Conservation (phyloP, 2,329 filamentous ascomycete genomes). For the Apiospora marii region DNA sequence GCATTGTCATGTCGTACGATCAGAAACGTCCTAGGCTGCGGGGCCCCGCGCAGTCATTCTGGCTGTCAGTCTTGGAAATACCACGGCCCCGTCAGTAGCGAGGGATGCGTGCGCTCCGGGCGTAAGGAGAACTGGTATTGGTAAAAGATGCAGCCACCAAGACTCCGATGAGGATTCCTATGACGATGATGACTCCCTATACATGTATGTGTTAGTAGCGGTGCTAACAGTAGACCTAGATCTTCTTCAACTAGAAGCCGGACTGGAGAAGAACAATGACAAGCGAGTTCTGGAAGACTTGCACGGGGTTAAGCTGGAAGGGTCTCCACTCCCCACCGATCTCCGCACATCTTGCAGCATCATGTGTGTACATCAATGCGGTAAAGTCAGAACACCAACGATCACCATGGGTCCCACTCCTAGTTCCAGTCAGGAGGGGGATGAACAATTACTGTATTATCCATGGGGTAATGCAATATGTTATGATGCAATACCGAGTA, state of each 20-base stretch:
- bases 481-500: not conserved
- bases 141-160: not conserved
- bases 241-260: not conserved
- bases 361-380: not conserved
- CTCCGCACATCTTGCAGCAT: slow-evolving; percentile 14
- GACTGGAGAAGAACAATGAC: slow-evolving; percentile 12
- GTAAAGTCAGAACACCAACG: not conserved
- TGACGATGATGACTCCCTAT: not conserved
- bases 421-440: not conserved
- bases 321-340: not conserved
- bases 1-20: slow-evolving; percentile 13
- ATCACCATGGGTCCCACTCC: not conserved
- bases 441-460: not conserved
- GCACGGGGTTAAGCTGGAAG: not conserved
- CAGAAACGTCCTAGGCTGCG: slow-evolving; percentile 9
- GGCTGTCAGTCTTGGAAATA: slow-evolving; percentile 8
- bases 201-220: not conserved
- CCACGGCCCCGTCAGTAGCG: not conserved
- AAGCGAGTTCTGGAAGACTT: not conserved
- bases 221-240: not conserved
- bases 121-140: not conserved
- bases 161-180: not conserved
- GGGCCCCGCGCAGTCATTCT: slow-evolving; percentile 5
- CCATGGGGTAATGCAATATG: not conserved
- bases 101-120: slow-evolving; percentile 2